Evolutionary conservation across 768 basidiomycete species (phyloP).

Genomic region (Russula emetica): DNA sequence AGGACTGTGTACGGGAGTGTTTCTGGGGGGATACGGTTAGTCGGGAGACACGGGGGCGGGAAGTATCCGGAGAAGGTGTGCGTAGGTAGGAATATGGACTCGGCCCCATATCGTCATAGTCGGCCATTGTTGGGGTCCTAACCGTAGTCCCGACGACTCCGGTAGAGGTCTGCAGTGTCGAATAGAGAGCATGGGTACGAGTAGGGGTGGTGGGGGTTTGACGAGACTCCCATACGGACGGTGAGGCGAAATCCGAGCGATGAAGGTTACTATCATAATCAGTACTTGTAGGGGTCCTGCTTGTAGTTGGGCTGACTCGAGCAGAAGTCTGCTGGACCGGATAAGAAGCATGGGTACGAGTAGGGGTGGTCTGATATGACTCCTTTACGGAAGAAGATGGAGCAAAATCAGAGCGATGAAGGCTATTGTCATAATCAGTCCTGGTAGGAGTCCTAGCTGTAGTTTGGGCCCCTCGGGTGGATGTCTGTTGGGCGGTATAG

Average conservation of each 20-base stretch:
- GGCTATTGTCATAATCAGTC: not conserved
- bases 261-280: not conserved
- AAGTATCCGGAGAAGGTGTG: not conserved
- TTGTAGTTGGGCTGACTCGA: not conserved
- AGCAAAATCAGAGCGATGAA: not conserved
- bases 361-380: not conserved
- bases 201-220: too few species aligned
- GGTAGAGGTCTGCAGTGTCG: too few species aligned
- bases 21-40: not conserved
- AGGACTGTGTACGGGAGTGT: not conserved
- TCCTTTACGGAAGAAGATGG: not conserved
- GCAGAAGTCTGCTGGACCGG: not conserved
- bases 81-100: not conserved
- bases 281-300: not conserved
- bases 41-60: not conserved
- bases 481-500: not conserved
- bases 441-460: not conserved
- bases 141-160: too few species aligned
- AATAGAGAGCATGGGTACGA: too few species aligned
- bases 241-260: not conserved
- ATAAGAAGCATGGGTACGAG: not conserved
- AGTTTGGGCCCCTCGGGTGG: not conserved
- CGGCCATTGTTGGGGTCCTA: too few species aligned
- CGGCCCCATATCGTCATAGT: too few species aligned
- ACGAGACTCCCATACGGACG: not conserved